Percentiles rank a stretch among this genome's conserved stretches.
phyloP scores from a whole-genome alignment of 2,329 filamentous ascomycete genomes.

The Aureobasidium sp. region DNA sequence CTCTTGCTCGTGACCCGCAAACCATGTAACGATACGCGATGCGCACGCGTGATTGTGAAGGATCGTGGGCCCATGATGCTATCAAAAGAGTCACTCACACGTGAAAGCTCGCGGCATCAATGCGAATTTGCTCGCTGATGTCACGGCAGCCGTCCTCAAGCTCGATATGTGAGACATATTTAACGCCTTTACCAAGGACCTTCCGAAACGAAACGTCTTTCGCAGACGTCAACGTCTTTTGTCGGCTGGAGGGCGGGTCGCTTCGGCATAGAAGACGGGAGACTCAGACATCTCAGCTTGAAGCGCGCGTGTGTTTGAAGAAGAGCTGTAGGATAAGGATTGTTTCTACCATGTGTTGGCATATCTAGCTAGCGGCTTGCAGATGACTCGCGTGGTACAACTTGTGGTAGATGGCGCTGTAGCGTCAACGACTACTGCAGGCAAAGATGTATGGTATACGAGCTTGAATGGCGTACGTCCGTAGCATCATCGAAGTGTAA shows the following conservation, averaged over 20 bases:
- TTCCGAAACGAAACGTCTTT: conserved; percentile 3
- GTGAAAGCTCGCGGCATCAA: not conserved
- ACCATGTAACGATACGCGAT: not conserved
- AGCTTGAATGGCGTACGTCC: not conserved
- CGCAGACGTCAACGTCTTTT: conserved; percentile 6
- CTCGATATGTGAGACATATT: conserved; percentile 6
- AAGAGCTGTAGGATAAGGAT: not conserved
- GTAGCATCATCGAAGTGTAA: not conserved
- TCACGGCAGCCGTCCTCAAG: not conserved
- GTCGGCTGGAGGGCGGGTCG: not conserved
- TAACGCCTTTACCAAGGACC: conserved; percentile 9
- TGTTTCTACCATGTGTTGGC: not conserved
- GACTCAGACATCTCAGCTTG: not conserved
- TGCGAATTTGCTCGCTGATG: not conserved
- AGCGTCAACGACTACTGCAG: not conserved
- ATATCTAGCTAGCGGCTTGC: not conserved
- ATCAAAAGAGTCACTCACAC: too few relatives aligned
- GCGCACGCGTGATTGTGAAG: not conserved
- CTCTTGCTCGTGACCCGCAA: not conserved
- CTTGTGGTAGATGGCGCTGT: not conserved
- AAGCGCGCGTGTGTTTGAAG: conserved; percentile 1
- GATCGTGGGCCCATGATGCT: not conserved
- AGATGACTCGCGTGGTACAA: not conserved
- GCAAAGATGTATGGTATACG: not conserved
- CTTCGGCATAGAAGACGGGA: not conserved